phyloP scores from a whole-genome alignment of 2,329 filamentous ascomycete genomes.

The Ophiognomonia clavigignenti-juglandacearum region DNA sequence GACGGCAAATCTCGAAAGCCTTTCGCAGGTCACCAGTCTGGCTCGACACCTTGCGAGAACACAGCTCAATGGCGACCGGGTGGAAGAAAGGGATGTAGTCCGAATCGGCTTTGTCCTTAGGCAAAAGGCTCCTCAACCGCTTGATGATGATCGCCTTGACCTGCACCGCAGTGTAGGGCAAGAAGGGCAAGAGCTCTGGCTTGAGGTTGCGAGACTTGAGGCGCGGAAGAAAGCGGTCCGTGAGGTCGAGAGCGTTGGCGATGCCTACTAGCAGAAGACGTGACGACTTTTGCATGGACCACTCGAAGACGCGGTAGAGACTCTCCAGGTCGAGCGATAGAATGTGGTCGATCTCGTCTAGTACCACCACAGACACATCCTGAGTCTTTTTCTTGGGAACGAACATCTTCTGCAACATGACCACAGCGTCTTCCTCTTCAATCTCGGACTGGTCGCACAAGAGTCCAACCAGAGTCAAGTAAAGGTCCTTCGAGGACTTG shows the following conservation, averaged over 20 bases:
- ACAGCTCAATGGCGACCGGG: constrained; percentile 87
- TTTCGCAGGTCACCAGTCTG: constrained; percentile 93
- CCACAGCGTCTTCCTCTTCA: constrained; percentile 61
- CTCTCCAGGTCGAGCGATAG: constrained; percentile 84
- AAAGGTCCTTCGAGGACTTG: constrained; percentile 81
- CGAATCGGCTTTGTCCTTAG: constrained; percentile 44
- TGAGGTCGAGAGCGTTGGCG: constrained; percentile 92
- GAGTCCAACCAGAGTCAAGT: constrained; percentile 71
- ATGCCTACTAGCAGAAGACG: constrained; percentile 83
- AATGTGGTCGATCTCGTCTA: constrained; percentile 95
- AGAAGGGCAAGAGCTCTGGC: constrained; percentile 82
- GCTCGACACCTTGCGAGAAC: constrained; percentile 88
- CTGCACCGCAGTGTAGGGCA: constrained; percentile 84
- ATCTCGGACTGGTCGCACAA: constrained; percentile 54
- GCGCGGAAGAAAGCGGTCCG: constrained; percentile 88
- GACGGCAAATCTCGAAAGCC: constrained; percentile 88
- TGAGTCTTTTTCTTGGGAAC: constrained; percentile 52
- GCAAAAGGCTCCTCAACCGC: constrained; percentile 71
- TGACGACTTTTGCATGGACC: constrained; percentile 80
- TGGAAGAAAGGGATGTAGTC: constrained; percentile 83
- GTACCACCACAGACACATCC: constrained; percentile 71
- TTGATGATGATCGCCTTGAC: constrained; percentile 83
- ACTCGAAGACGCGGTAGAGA: constrained; percentile 92
- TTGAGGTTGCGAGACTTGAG: constrained; percentile 90
- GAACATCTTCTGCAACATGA: constrained; percentile 67